These are phyloP conservation scores for Xylaria sp. DNA, from an alignment of 2,329 filamentous ascomycete species.

Conservation along the genomic window DNA sequence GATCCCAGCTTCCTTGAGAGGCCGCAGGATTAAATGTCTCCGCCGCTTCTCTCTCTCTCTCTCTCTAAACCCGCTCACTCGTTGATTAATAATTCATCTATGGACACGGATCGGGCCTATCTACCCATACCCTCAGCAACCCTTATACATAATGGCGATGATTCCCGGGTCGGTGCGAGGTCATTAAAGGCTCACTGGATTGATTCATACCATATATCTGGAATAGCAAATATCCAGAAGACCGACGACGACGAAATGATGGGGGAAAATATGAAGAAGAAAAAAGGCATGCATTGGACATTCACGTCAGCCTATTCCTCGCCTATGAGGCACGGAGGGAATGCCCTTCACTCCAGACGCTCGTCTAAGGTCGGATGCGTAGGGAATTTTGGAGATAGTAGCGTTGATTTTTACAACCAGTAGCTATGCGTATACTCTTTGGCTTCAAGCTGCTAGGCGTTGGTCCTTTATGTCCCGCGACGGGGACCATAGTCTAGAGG, in stretches of 20 bases:
- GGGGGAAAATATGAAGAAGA: neutral
- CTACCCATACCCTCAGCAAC: no score
- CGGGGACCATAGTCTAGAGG: neutral
- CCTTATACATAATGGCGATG: neutral
- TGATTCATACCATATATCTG: neutral
- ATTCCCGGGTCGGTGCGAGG: neutral
- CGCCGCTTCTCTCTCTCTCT: no score
- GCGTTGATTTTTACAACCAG: neutral
- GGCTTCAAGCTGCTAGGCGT: neutral
- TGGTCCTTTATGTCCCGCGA: no score
- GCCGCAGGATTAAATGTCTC: constrained; percentile 59
- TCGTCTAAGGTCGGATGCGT: no score
- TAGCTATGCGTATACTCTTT: neutral
- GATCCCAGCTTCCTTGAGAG: constrained; percentile 92
- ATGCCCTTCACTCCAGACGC: no score
- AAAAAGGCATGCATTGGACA: no score
- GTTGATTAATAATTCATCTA: no score
- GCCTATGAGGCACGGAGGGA: no score
- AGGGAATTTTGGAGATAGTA: neutral
- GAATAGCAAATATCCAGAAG: neutral
- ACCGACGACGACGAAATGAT: no score
- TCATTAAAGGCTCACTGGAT: neutral
- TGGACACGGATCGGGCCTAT: no score
- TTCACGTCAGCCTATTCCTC: no score
- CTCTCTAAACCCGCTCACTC: no score